phyloP scores from a whole-genome alignment of 129 eudicot genomes.

The Flaveria brownii region DNA sequence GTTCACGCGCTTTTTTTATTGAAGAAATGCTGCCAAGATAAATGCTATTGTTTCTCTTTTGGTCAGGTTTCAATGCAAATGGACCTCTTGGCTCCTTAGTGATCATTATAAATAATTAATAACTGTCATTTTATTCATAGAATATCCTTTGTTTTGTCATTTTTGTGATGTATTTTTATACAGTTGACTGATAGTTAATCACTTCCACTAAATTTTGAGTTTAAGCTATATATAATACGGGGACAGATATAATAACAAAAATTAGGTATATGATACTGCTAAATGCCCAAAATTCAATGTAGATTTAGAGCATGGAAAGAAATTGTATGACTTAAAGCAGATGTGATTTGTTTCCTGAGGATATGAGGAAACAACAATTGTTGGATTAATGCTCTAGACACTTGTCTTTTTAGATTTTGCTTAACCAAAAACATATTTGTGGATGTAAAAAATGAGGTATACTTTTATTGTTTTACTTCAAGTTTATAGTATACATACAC shows the following conservation, averaged over 20 bases:
- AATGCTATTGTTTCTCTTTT: not conserved
- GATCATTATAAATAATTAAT: not conserved
- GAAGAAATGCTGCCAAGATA: not conserved
- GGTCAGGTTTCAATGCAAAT: not conserved
- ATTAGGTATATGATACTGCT: not conserved
- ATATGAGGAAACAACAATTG: not conserved
- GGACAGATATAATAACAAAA: slow-evolving; percentile 14
- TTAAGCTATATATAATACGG: not conserved
- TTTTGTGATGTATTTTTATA: not conserved
- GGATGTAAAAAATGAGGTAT: not conserved
- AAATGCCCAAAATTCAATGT: not conserved
- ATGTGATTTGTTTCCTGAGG: slow-evolving; percentile 1
- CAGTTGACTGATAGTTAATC: not conserved
- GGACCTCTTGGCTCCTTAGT: not conserved
- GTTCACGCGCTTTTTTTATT: not conserved
- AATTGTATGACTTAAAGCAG: not conserved
- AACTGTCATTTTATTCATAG: not conserved
- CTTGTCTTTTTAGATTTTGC: slow-evolving; percentile 10
- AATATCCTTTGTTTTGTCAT: slow-evolving; percentile 5
- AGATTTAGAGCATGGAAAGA: not conserved
- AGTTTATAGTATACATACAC: not conserved
- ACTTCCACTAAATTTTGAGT: not conserved
- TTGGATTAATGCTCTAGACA: not conserved
- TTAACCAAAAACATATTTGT: not conserved
- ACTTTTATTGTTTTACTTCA: not conserved